Evolutionary conservation across 805 yeast genomes (phyloP).

Genomic region (Sugiyamaella americana): DNA sequence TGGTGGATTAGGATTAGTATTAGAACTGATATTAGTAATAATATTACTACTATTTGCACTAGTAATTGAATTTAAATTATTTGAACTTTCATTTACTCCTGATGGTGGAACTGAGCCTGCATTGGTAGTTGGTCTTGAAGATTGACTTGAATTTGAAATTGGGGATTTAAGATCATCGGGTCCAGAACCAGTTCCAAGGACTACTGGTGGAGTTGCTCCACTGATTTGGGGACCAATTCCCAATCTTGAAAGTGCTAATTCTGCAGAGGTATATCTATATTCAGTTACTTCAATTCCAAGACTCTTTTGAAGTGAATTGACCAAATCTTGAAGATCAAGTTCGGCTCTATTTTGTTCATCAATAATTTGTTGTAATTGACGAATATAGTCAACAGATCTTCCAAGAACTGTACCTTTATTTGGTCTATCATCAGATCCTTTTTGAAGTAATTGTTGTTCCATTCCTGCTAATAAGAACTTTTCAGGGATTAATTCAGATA

Average conservation of each 20-base stretch:
- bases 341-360: constrained; percentile 76
- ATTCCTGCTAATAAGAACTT: constrained; percentile 21
- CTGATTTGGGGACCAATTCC: constrained; percentile 36
- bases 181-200: background rate
- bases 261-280: constrained; percentile 69
- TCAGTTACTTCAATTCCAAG: constrained; percentile 39
- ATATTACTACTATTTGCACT: background rate
- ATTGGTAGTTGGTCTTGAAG: background rate
- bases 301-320: constrained; percentile 47
- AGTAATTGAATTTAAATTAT: background rate
- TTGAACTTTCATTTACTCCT: background rate
- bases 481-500: constrained; percentile 74
- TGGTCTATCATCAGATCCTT: constrained; percentile 44
- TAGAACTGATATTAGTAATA: background rate
- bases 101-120: background rate
- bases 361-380: constrained; percentile 51
- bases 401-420: constrained; percentile 74
- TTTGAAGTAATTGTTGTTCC: constrained; percentile 8
- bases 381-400: constrained; percentile 74
- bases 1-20: background rate
- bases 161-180: constrained; percentile 12
- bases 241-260: constrained; percentile 62
- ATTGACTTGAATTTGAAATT: constrained; percentile 2
- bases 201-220: constrained; percentile 10
- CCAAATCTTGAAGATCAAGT: constrained; percentile 58